These are phyloP conservation scores for Coemansia sp. DNA, from an alignment of 192 early-diverging fungal genomes.

Conservation along the genomic window DNA sequence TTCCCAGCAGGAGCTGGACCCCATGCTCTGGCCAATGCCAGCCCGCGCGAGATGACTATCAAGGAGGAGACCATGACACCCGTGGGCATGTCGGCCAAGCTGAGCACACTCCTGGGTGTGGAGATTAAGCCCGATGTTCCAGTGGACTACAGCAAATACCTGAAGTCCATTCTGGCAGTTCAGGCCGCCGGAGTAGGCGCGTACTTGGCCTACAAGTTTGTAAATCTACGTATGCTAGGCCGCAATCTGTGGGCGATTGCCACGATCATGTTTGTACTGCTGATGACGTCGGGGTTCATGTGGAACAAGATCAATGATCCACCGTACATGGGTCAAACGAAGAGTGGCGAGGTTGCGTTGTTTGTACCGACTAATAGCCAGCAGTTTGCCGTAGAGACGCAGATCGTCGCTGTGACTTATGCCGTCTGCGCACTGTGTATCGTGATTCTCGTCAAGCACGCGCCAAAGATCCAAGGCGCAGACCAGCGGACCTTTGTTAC, in stretches of 20 bases:
- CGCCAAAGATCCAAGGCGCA: conserved; percentile 33
- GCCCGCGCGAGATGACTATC: conserved; percentile 43
- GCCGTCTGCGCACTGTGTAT: conserved; percentile 49
- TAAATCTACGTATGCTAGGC: conserved; percentile 32
- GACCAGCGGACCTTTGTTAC: conserved; percentile 50
- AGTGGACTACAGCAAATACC: conserved; percentile 30
- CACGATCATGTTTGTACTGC: conserved; percentile 46
- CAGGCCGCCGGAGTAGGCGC: conserved; percentile 8
- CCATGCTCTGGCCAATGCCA: conserved; percentile 30
- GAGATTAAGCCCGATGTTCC: conserved; percentile 40
- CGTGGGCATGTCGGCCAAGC: conserved; percentile 36
- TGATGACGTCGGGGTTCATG: conserved; percentile 58
- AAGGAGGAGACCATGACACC: conserved; percentile 17
- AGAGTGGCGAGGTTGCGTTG: conserved; percentile 34
- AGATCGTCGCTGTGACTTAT: conserved; percentile 54
- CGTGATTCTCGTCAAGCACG: conserved; percentile 49
- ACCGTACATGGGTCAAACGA: conserved; percentile 46
- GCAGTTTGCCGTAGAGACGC: conserved; percentile 54
- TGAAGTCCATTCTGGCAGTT: neutral
- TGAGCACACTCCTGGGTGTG: conserved; percentile 39
- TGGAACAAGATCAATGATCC: conserved; percentile 56
- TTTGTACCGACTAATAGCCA: conserved; percentile 48
- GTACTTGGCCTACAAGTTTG: conserved; percentile 28
- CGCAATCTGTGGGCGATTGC: conserved; percentile 38
- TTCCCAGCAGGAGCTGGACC: conserved; percentile 45